Percentiles rank a stretch among this genome's conserved stretches.
Conservation (phyloP, 768 basidiomycete genomes). For the Scleroderma bovista region DNA sequence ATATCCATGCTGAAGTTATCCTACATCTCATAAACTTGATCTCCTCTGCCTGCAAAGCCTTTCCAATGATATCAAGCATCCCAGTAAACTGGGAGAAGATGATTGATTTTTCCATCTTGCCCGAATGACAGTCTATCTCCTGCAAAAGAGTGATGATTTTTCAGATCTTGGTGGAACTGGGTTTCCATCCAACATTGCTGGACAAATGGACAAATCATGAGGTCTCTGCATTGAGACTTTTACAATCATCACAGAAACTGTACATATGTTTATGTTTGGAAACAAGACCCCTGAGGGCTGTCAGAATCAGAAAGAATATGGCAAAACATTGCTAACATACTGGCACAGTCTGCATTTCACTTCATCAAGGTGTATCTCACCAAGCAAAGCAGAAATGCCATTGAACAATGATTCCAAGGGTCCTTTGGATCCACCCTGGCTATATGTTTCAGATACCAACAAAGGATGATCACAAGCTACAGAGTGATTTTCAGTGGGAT, state of each 20-base stretch:
- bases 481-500: not conserved
- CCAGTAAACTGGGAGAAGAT: constrained; percentile 92
- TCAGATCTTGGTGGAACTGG: constrained; percentile 79
- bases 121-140: constrained; percentile 53
- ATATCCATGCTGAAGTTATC: constrained; percentile 28
- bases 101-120: constrained; percentile 82
- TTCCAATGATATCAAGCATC: constrained; percentile 82
- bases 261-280: too few relatives aligned
- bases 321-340: too few relatives aligned
- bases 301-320: too few relatives aligned
- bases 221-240: constrained; percentile 58
- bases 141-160: constrained; percentile 72
- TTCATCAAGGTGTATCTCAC: too few relatives aligned
- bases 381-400: too few relatives aligned
- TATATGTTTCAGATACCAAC: constrained; percentile 65
- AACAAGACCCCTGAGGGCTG: too few relatives aligned
- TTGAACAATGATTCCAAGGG: too few relatives aligned
- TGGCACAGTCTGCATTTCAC: too few relatives aligned
- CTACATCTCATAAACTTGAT: constrained; percentile 82
- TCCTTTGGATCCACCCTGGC: too few relatives aligned
- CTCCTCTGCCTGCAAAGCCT: constrained; percentile 65
- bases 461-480: constrained; percentile 88
- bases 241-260: constrained; percentile 26
- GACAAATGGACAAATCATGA: constrained; percentile 51
- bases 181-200: constrained; percentile 38